These are phyloP conservation scores for Kwoniella sp. DNA, from an alignment of 768 basidiomycete species.

Conservation along the genomic window DNA sequence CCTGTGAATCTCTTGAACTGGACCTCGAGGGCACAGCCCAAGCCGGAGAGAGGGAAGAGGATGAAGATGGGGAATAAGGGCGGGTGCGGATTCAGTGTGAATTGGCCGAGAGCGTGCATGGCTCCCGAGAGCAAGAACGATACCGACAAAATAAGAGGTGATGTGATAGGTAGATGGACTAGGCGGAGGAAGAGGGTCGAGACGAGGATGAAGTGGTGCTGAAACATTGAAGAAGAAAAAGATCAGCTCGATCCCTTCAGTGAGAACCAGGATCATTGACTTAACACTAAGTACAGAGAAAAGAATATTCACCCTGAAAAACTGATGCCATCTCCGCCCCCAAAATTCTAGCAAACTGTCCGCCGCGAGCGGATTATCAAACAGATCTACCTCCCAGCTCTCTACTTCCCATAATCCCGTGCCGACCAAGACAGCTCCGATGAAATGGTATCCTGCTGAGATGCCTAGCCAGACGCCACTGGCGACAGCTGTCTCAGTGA, in stretches of 20 bases:
- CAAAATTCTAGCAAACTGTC: constrained; percentile 53
- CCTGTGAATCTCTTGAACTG: constrained; percentile 45
- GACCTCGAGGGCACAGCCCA: constrained; percentile 45
- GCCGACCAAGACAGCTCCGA: constrained; percentile 29
- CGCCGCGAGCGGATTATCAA: constrained; percentile 39
- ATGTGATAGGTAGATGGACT: constrained; percentile 27
- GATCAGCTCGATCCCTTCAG: no score
- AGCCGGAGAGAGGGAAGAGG: constrained; percentile 44
- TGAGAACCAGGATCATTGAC: no score
- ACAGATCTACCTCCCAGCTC: constrained; percentile 46
- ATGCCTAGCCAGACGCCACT: constrained; percentile 35
- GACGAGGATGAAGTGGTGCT: constrained; percentile 48
- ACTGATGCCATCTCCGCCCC: constrained; percentile 55
- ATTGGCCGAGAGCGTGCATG: constrained; percentile 49
- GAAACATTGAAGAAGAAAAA: background rate
- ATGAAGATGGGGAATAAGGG: constrained; percentile 29
- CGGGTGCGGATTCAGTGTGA: constrained; percentile 44
- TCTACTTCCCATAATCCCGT: constrained; percentile 39
- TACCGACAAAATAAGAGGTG: constrained; percentile 25
- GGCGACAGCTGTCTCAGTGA: constrained; percentile 21
- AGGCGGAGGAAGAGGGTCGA: constrained; percentile 35
- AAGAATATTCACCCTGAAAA: constrained; percentile 32
- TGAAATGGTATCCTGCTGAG: constrained; percentile 29
- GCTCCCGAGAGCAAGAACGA: constrained; percentile 47
- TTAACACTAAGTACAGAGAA: no score